phyloP scores from a whole-genome alignment of 2,329 filamentous ascomycete genomes.

The Mycosphaerella sp. region DNA sequence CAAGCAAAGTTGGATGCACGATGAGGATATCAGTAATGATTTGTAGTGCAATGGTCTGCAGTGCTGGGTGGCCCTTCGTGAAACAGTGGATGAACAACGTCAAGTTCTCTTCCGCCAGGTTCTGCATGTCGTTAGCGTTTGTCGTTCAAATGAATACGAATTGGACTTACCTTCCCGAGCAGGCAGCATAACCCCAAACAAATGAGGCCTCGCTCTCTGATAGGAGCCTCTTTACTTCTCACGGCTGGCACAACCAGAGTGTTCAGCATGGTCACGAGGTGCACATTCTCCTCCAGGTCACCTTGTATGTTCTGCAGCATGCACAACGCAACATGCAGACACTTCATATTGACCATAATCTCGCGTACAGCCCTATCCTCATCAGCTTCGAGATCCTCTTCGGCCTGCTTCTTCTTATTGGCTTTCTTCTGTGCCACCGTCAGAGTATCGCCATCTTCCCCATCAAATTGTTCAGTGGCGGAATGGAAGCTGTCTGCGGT shows the following conservation, averaged over 20 bases:
- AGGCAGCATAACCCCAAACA: conserved; percentile 88
- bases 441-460: conserved; percentile 44
- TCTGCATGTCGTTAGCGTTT: conserved; percentile 38
- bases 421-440: conserved; percentile 30
- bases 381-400: conserved; percentile 50
- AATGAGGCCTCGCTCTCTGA: conserved; percentile 81
- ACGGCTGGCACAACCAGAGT: conserved; percentile 94
- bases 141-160: background rate
- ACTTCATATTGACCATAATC: conserved; percentile 98
- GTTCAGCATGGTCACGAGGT: conserved; percentile 96
- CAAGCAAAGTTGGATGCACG: conserved; percentile 74
- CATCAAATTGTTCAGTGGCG: conserved; percentile 75
- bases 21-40: conserved; percentile 91
- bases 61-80: conserved; percentile 78
- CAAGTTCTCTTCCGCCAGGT: conserved; percentile 85
- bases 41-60: conserved; percentile 85
- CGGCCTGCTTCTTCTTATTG: conserved; percentile 47
- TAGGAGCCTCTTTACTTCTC: conserved; percentile 83
- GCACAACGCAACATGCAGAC: conserved; percentile 92
- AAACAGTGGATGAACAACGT: conserved; percentile 94
- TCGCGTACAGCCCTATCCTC: conserved; percentile 74
- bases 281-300: conserved; percentile 78
- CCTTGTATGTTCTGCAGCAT: conserved; percentile 92
- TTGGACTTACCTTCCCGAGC: conserved; percentile 63
- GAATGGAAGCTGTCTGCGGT: conserved; percentile 83